These are phyloP conservation scores for Fusarium subtropicale DNA, from an alignment of 2,329 filamentous ascomycete species.

Conservation along the genomic window DNA sequence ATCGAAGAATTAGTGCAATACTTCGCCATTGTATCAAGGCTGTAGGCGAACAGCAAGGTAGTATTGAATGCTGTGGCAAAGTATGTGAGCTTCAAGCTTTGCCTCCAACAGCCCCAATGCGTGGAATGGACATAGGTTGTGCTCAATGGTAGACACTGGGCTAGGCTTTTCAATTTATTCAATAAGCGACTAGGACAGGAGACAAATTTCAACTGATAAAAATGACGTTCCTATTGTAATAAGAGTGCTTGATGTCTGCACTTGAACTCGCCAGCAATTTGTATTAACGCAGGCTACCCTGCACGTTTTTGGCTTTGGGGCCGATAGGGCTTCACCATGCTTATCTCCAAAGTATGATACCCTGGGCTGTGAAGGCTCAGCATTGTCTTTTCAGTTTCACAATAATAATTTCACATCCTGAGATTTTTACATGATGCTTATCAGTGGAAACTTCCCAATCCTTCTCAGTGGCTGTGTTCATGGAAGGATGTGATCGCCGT, in stretches of 20 bases:
- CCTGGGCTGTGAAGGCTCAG: background rate
- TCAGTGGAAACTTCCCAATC: background rate
- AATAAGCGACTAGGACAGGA: background rate
- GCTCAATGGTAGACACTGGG: background rate
- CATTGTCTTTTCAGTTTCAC: background rate
- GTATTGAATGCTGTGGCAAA: background rate
- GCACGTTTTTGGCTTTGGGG: background rate
- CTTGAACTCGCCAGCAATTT: background rate
- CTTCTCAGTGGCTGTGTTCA: conserved; percentile 17
- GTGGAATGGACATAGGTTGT: background rate
- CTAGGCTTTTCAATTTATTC: background rate
- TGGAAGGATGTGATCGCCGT: background rate
- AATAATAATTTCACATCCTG: background rate
- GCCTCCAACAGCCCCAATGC: background rate
- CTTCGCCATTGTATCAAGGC: background rate
- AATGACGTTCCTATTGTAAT: background rate
- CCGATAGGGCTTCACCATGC: background rate
- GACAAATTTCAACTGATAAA: background rate
- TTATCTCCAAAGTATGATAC: background rate
- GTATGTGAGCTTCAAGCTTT: background rate
- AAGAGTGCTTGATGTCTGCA: background rate
- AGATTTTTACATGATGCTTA: background rate
- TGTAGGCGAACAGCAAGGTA: background rate
- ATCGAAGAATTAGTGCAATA: background rate
- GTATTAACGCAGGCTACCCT: background rate